Percentiles rank a stretch among this genome's conserved stretches.
phyloP scores from a whole-genome alignment of 306 rosid genomes.

The Trifolium repens region DNA sequence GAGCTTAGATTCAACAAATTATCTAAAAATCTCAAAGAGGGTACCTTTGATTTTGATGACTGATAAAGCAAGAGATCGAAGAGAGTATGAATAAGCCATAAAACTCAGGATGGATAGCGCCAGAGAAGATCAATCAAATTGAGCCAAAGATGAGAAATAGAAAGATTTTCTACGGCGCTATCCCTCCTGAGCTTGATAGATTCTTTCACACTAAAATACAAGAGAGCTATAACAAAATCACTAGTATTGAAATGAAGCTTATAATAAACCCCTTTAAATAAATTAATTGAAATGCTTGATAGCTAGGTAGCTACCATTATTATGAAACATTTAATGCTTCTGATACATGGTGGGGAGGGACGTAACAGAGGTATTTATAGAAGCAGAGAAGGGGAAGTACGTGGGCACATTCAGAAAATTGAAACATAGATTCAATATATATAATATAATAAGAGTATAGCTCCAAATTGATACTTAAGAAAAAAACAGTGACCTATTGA shows the following conservation, averaged over 20 bases:
- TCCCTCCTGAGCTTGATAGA: slow-evolving; percentile 98
- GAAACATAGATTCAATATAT: neutral
- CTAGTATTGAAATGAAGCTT: slow-evolving; percentile 11
- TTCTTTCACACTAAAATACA: slow-evolving; percentile 43
- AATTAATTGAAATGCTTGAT: neutral
- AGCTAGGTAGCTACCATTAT: slow-evolving; percentile 48
- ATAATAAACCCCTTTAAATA: slow-evolving; percentile 14
- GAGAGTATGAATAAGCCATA: slow-evolving; percentile 69
- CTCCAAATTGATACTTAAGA: neutral
- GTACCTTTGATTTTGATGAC: neutral
- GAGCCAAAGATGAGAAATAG: neutral
- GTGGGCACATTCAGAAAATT: slow-evolving; percentile 24
- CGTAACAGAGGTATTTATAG: slow-evolving; percentile 58
- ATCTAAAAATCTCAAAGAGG: slow-evolving; percentile 4
- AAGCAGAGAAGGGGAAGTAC: slow-evolving; percentile 49
- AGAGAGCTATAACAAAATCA: neutral
- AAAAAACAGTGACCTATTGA: neutral
- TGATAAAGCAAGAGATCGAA: neutral
- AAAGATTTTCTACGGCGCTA: slow-evolving; percentile 66
- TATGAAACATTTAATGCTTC: slow-evolving; percentile 54
- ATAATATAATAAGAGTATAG: neutral
- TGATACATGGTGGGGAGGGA: slow-evolving; percentile 60
- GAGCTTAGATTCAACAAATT: neutral
- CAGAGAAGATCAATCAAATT: slow-evolving; percentile 20
- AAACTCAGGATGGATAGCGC: slow-evolving; percentile 98